Evolutionary conservation across 2,329 filamentous ascomycete species (phyloP).

Genomic region (Fusarium kyushuense): DNA sequence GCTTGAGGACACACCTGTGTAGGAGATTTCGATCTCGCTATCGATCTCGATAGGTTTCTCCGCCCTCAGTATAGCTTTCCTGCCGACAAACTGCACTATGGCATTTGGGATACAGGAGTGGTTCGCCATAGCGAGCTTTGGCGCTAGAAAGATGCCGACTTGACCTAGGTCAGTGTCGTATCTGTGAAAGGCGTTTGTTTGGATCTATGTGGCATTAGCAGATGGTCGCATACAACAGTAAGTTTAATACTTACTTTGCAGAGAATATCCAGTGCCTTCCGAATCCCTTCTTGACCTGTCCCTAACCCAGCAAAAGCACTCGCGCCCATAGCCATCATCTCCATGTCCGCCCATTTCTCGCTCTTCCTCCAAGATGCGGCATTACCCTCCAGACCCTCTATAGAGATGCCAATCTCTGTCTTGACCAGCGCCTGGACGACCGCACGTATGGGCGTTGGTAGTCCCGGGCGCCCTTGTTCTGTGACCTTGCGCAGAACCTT

Average conservation of each 20-base stretch:
- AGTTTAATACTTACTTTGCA: slow-evolving; percentile 64
- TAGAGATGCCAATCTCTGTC: slow-evolving; percentile 50
- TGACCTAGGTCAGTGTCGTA: slow-evolving; percentile 65
- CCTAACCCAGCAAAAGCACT: slow-evolving; percentile 58
- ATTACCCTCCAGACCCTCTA: slow-evolving; percentile 62
- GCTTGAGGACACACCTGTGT: slow-evolving; percentile 61
- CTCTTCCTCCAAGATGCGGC: slow-evolving; percentile 53
- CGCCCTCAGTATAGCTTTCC: slow-evolving; percentile 64
- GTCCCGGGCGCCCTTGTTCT: slow-evolving; percentile 41
- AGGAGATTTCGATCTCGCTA: slow-evolving; percentile 71
- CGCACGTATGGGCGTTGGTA: slow-evolving; percentile 68
- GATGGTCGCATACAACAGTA: neutral
- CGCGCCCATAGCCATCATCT: slow-evolving; percentile 60
- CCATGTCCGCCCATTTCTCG: slow-evolving; percentile 61
- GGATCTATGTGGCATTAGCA: slow-evolving; percentile 57
- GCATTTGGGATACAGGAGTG: slow-evolving; percentile 73
- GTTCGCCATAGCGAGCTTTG: slow-evolving; percentile 69
- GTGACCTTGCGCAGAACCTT: slow-evolving; percentile 54
- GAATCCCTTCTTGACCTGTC: slow-evolving; percentile 52
- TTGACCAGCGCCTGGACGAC: slow-evolving; percentile 64
- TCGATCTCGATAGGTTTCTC: slow-evolving; percentile 61
- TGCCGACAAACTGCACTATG: slow-evolving; percentile 66
- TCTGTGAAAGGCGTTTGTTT: slow-evolving; percentile 72
- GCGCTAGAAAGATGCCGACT: slow-evolving; percentile 68
- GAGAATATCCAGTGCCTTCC: slow-evolving; percentile 60